These are phyloP conservation scores for Suhomyces terraborum DNA, from an alignment of 1,139 yeast genomes.

Conservation along the genomic window DNA sequence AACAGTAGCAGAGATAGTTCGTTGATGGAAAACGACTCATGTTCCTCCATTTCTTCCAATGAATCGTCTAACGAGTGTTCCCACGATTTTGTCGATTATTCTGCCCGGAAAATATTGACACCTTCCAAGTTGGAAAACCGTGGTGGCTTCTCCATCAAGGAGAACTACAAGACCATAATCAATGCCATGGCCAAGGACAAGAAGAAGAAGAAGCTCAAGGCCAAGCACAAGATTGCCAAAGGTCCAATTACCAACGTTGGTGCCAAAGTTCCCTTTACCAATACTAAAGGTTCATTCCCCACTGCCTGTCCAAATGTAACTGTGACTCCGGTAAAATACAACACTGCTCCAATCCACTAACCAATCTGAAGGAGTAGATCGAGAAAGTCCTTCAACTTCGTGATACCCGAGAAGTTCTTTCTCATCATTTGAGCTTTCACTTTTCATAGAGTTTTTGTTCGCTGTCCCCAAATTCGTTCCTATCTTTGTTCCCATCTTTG, in stretches of 20 bases:
- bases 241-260: conserved; percentile 4
- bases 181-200: conserved; percentile 21
- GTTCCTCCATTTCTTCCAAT: conserved; percentile 11
- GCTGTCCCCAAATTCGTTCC: too few species aligned
- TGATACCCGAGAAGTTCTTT: too few species aligned
- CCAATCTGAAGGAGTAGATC: too few species aligned
- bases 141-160: conserved; percentile 4
- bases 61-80: conserved; percentile 4
- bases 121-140: conserved; percentile 13
- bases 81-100: neutral
- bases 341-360: conserved; percentile 2
- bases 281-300: too few species aligned
- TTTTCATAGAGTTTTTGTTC: too few species aligned
- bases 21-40: conserved; percentile 10
- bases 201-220: conserved; percentile 16
- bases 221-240: conserved; percentile 6
- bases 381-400: too few species aligned
- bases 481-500: neutral
- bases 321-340: conserved; percentile 3
- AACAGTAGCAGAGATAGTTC: conserved; percentile 13
- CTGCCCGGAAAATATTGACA: conserved; percentile 14
- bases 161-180: conserved; percentile 19
- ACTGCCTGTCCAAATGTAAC: too few species aligned
- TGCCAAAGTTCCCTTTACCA: too few species aligned
- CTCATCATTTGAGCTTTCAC: too few species aligned